These are phyloP conservation scores for Priceomyces medius DNA, from an alignment of 805 yeast genomes.

Conservation along the genomic window DNA sequence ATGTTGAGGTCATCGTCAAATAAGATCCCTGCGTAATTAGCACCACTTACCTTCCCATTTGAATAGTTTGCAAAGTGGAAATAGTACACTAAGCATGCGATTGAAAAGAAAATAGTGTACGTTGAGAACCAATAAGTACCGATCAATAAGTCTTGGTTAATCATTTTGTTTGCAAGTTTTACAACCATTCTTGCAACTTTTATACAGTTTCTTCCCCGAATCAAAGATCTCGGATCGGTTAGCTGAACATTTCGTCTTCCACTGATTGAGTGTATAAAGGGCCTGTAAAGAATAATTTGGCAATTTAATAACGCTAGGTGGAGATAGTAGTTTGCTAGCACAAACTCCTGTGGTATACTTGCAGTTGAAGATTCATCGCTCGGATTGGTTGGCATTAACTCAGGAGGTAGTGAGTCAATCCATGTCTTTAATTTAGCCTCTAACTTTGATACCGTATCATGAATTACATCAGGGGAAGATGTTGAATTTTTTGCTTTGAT, in stretches of 20 bases:
- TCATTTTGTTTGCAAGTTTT: conserved; percentile 76
- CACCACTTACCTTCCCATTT: conserved; percentile 27
- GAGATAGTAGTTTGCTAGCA: conserved; percentile 71
- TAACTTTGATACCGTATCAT: conserved; percentile 52
- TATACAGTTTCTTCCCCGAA: conserved; percentile 79
- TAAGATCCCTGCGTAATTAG: conserved; percentile 44
- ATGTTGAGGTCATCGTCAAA: conserved; percentile 46
- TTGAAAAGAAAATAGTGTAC: conserved; percentile 84
- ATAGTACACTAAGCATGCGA: conserved; percentile 81
- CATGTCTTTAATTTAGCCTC: conserved; percentile 71
- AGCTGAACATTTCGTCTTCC: conserved; percentile 42
- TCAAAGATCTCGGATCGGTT: conserved; percentile 59
- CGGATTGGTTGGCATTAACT: conserved; percentile 73
- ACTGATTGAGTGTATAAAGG: conserved; percentile 80
- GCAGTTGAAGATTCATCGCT: conserved; percentile 17
- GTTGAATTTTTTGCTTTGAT: conserved; percentile 43
- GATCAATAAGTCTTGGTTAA: conserved; percentile 62
- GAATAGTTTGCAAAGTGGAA: conserved; percentile 52
- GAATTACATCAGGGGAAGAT: conserved; percentile 35
- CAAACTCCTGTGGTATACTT: conserved; percentile 52
- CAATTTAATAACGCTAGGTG: conserved; percentile 74
- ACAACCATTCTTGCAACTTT: conserved; percentile 82
- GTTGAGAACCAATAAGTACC: conserved; percentile 93
- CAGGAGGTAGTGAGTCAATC: conserved; percentile 68
- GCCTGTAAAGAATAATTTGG: conserved; percentile 78